Evolutionary conservation across 805 yeast species (phyloP).

Genomic region (Blastobotrys terrestris): DNA sequence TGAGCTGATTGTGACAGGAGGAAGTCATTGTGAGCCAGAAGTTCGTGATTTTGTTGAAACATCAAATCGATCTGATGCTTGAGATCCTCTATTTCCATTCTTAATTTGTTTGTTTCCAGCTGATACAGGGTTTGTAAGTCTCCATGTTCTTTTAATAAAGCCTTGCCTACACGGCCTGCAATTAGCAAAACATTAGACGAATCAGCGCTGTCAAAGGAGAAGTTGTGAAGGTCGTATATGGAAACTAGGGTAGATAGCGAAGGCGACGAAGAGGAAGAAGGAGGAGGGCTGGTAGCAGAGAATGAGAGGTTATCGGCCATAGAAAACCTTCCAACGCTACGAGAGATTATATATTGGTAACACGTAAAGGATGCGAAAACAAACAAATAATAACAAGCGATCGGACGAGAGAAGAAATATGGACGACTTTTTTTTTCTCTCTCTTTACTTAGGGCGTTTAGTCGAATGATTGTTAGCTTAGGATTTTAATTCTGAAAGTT

Average conservation of each 20-base stretch:
- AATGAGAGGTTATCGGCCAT: not conserved
- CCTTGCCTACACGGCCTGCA: not conserved
- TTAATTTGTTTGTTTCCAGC: not conserved
- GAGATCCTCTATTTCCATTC: not conserved
- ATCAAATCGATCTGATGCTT: not conserved
- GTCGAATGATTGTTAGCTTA: no score
- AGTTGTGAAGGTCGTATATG: not conserved
- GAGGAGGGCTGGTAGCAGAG: not conserved
- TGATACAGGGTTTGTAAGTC: not conserved
- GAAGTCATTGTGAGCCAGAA: not conserved
- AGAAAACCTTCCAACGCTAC: not conserved
- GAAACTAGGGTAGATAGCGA: not conserved
- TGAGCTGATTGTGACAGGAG: not conserved
- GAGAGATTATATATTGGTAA: not conserved
- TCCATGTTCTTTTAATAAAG: not conserved
- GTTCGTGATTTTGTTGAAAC: not conserved
- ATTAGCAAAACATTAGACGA: not conserved
- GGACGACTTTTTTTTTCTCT: not conserved
- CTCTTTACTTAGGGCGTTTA: not conserved
- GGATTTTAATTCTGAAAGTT: not conserved
- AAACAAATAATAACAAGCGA: no score
- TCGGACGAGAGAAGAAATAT: not conserved
- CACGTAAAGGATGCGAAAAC: not conserved
- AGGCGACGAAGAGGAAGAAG: not conserved
- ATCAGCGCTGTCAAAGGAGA: not conserved